Evolutionary conservation across 2,329 filamentous ascomycete genomes (phyloP).

Genomic region (Huntiella omanensis): DNA sequence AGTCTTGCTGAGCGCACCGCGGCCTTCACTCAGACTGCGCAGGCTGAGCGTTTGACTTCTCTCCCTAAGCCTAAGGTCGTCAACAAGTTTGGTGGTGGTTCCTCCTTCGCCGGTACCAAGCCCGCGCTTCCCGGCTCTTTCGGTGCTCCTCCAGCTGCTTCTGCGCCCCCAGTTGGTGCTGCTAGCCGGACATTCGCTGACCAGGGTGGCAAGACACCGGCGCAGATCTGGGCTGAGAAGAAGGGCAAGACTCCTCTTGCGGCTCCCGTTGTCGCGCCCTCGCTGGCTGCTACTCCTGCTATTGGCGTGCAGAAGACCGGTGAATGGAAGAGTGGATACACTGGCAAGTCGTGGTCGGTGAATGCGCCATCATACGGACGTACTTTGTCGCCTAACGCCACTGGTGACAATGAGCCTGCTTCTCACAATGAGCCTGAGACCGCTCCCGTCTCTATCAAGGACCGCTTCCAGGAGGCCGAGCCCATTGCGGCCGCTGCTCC

Average conservation of each 20-base stretch:
- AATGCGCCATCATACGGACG: conserved; percentile 52
- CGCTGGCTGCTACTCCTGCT: conserved; percentile 28
- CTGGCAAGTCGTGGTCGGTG: conserved; percentile 79
- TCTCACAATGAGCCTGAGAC: conserved; percentile 30
- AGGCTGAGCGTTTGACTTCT: conserved; percentile 64
- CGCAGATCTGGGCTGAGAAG: conserved; percentile 93
- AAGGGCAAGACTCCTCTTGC: conserved; percentile 47
- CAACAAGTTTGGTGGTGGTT: conserved; percentile 62
- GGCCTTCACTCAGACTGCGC: conserved; percentile 41
- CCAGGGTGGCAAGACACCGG: conserved; percentile 85
- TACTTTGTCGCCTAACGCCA: conserved; percentile 41
- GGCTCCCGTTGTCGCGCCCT: conserved; percentile 25
- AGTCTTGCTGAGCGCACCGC: conserved; percentile 58
- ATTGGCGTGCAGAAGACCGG: conserved; percentile 54
- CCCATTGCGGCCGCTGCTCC: conserved; percentile 40
- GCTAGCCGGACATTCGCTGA: conserved; percentile 91
- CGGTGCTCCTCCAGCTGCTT: conserved; percentile 40
- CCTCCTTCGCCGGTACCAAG: conserved; percentile 71
- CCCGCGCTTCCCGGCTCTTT: conserved; percentile 58
- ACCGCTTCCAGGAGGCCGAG: conserved; percentile 62
- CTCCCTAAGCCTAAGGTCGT: conserved; percentile 90
- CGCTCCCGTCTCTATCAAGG: conserved; percentile 56
- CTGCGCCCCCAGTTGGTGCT: conserved; percentile 46
- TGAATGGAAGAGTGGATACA: conserved; percentile 83
- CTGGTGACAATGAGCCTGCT: conserved; percentile 27